Evolutionary conservation across 2,329 filamentous ascomycete genomes (phyloP).

Genomic region (Stagonosporopsis chrysanthemi): DNA sequence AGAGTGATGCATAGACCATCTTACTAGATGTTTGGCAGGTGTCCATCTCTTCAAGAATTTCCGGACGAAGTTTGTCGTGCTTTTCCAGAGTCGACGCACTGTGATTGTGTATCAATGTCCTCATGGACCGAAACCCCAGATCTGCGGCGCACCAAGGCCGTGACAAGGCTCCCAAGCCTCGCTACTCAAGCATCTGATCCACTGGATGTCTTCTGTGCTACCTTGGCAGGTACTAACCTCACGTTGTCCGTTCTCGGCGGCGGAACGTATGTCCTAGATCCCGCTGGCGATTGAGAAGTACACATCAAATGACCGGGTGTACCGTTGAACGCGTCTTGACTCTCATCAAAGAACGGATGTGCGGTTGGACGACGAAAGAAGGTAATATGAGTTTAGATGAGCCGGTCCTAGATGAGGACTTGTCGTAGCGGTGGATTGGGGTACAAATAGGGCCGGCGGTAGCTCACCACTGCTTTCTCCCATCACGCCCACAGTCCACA

Average conservation of each 20-base stretch:
- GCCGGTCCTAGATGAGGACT: background rate
- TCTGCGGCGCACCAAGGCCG: conserved; percentile 4
- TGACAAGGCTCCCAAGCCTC: conserved; percentile 14
- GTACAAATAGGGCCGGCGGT: conserved; percentile 9
- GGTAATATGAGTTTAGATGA: conserved; percentile 12
- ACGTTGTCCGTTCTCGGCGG: conserved; percentile 1
- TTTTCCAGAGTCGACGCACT: background rate
- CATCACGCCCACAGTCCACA: background rate
- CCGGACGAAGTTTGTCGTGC: background rate
- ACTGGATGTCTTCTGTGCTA: background rate
- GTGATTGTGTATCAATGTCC: background rate
- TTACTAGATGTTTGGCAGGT: background rate
- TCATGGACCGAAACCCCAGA: background rate
- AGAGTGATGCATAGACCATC: background rate
- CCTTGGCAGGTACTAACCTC: conserved; percentile 11
- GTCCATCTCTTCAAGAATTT: background rate
- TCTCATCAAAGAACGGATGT: conserved; percentile 5
- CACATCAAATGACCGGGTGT: conserved; percentile 3
- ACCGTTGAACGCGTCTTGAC: background rate
- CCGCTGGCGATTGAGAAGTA: background rate
- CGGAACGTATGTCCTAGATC: conserved; percentile 11
- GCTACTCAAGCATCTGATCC: background rate
- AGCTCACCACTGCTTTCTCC: background rate
- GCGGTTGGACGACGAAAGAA: background rate
- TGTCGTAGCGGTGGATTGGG: background rate